A percentile compares a stretch with the other conserved stretches of the same genome.
Conservation (phyloP, 257 asterid species). For the Solanum peruvianum region DNA sequence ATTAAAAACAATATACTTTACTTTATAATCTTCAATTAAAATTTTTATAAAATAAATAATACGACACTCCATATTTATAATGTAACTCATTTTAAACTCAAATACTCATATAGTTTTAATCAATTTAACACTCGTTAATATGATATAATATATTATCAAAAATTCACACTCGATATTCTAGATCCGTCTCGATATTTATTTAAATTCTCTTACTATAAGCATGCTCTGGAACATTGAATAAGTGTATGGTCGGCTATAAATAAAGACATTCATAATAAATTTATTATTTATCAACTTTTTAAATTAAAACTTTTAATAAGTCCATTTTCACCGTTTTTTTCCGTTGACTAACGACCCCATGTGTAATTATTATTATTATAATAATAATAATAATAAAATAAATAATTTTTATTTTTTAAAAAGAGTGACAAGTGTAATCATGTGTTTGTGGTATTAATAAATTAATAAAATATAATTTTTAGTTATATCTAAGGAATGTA, state of each 20-base stretch:
- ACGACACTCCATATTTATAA: too few species aligned
- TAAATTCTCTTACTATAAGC: background rate
- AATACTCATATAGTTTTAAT: too few species aligned
- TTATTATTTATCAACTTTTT: background rate
- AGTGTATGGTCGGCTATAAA: background rate
- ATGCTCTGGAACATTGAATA: background rate
- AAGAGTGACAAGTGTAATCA: background rate
- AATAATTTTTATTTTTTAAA: too few species aligned
- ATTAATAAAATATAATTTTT: background rate
- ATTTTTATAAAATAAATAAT: too few species aligned
- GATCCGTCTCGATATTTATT: background rate
- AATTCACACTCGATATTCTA: background rate
- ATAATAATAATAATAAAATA: too few species aligned
- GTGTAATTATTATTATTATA: background rate
- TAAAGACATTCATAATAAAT: background rate
- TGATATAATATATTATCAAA: background rate
- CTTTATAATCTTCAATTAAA: background rate
- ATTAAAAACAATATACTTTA: too few species aligned
- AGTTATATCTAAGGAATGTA: too few species aligned
- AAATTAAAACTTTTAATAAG: background rate
- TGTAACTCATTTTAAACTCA: too few species aligned
- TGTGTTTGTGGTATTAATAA: background rate
- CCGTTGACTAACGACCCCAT: background rate
- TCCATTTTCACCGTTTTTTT: background rate
- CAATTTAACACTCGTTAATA: background rate